Percentiles rank a stretch among this genome's conserved stretches.
Conservation (phyloP, 2,329 filamentous ascomycete species). For the Cladosporium austrohemisphaericum region DNA sequence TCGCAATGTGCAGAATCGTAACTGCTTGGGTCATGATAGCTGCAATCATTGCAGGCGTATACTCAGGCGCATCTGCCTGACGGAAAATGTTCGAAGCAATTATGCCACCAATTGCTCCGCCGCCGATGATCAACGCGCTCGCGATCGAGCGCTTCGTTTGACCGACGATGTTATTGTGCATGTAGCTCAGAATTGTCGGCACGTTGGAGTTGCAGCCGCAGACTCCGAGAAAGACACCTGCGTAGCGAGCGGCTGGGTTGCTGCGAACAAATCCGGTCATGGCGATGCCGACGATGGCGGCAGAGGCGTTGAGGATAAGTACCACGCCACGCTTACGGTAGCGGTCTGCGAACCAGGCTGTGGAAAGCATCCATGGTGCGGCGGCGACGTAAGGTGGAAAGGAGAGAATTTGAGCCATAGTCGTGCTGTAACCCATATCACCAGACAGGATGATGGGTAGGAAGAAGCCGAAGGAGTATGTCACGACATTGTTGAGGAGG, state of each 20-base stretch:
- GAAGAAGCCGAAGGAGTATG: constrained; percentile 71
- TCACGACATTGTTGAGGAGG: constrained; percentile 64
- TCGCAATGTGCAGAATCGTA: constrained; percentile 21
- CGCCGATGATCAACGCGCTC: constrained; percentile 68
- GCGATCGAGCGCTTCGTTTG: constrained; percentile 70
- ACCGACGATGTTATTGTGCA: constrained; percentile 66
- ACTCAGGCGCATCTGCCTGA: constrained; percentile 54
- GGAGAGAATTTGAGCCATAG: constrained; percentile 31
- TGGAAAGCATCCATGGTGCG: constrained; percentile 29
- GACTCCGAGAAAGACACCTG: constrained; percentile 70
- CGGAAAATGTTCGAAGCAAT: constrained; percentile 70
- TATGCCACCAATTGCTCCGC: constrained; percentile 74
- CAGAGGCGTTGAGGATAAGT: constrained; percentile 23
- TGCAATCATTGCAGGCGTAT: constrained; percentile 48
- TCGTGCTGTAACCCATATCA: constrained; percentile 47
- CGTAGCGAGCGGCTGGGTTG: constrained; percentile 48
- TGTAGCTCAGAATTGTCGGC: constrained; percentile 69
- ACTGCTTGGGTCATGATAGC: constrained; percentile 22
- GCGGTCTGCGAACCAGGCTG: constrained; percentile 22
- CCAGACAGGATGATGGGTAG: constrained; percentile 66
- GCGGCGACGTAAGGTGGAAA: constrained; percentile 34
- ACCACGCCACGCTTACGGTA: constrained; percentile 21
- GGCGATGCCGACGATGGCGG: constrained; percentile 27
- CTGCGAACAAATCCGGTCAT: constrained; percentile 24
- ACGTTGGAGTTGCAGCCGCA: constrained; percentile 75